phyloP scores from a whole-genome alignment of 177 flowering plant genomes.

The Vitis hybrid region DNA sequence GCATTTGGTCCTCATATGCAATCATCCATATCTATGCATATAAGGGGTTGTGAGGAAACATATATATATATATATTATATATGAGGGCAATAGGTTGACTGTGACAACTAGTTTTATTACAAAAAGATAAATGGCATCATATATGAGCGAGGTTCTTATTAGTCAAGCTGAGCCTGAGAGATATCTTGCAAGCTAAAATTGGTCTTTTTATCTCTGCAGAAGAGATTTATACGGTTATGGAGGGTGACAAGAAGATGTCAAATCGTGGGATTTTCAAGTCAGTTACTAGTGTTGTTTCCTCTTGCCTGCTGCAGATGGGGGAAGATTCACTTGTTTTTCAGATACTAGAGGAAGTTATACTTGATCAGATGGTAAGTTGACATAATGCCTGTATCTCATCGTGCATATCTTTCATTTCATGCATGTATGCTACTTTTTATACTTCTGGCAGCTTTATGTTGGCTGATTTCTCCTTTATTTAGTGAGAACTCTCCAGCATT shows the following conservation, averaged over 20 bases:
- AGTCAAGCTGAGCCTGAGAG: too few relatives aligned
- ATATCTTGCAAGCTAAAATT: not conserved
- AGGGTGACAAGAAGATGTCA: slow-evolving; percentile 29
- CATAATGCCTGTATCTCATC: not conserved
- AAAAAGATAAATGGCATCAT: too few relatives aligned
- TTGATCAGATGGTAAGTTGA: slow-evolving; percentile 55
- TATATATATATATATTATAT: too few relatives aligned
- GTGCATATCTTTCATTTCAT: not conserved
- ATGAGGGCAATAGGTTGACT: not conserved
- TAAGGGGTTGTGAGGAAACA: too few relatives aligned
- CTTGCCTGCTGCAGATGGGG: slow-evolving; percentile 66
- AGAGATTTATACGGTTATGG: slow-evolving; percentile 11
- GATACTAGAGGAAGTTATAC: slow-evolving; percentile 52
- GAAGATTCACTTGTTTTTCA: slow-evolving; percentile 56
- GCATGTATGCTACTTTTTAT: not conserved
- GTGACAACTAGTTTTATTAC: not conserved
- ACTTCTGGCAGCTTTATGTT: slow-evolving; percentile 1
- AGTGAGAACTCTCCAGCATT: not conserved
- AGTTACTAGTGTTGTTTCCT: slow-evolving; percentile 46
- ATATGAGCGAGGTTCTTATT: not conserved
- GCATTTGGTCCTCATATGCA: not conserved
- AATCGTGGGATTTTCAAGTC: slow-evolving; percentile 40
- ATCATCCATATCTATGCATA: too few relatives aligned
- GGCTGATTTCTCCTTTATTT: not conserved
- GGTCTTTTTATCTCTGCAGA: slow-evolving; percentile 35